These are phyloP conservation scores for Drosera capensis DNA, from an alignment of 148 eudicot species.

Conservation along the genomic window DNA sequence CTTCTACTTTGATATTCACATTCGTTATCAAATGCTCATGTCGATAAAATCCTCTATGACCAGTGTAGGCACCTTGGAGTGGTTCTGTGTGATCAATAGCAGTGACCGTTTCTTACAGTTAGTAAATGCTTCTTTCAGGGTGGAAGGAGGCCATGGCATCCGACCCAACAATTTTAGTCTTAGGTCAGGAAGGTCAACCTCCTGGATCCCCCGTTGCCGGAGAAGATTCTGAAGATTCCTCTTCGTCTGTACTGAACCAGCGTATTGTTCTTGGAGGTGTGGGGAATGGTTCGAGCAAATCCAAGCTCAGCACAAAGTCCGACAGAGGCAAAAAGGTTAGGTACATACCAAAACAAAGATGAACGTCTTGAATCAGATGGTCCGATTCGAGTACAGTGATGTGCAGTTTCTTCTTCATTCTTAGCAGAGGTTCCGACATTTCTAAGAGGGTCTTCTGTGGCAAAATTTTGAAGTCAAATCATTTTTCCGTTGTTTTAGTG, in stretches of 20 bases:
- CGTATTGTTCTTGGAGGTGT: not conserved
- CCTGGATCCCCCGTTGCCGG: not conserved
- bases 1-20: too few species aligned
- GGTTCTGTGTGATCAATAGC: too few species aligned
- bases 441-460: not conserved
- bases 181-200: not conserved
- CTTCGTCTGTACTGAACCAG: not conserved
- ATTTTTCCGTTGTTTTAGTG: not conserved
- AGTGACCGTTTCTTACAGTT: not conserved
- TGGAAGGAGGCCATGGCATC: constrained; percentile 5
- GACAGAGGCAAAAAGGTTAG: too few species aligned
- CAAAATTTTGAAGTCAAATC: not conserved
- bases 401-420: constrained; percentile 2
- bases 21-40: too few species aligned
- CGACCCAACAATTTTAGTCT: not conserved
- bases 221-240: not conserved
- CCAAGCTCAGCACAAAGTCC: too few species aligned
- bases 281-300: too few species aligned
- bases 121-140: not conserved
- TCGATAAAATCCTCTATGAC: too few species aligned
- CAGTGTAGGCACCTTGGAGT: too few species aligned
- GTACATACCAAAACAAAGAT: not conserved
- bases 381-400: not conserved
- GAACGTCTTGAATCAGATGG: not conserved
- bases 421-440: not conserved